These are phyloP conservation scores for Psilocybe cyanescens DNA, from an alignment of 768 basidiomycete genomes.

Conservation along the genomic window DNA sequence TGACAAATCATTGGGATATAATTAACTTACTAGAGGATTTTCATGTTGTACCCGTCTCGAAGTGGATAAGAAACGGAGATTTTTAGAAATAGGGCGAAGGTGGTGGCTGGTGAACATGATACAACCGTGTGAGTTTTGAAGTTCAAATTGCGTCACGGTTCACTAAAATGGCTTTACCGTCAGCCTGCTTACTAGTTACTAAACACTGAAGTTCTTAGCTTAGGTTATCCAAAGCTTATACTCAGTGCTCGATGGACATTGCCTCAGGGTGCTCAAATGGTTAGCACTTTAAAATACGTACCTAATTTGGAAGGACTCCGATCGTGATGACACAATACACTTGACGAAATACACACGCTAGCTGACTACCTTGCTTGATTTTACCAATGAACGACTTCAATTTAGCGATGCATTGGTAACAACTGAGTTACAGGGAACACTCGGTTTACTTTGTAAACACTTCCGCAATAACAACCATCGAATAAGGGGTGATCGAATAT, in stretches of 20 bases:
- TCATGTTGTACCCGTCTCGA: slow-evolving; percentile 42
- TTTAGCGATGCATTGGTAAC: not conserved
- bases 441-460: not conserved
- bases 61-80: slow-evolving; percentile 26
- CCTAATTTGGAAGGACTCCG: too few species aligned
- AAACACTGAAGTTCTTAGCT: too few species aligned
- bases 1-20: too few species aligned
- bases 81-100: not conserved
- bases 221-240: too few species aligned
- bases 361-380: too few species aligned
- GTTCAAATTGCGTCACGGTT: not conserved
- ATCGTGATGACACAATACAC: too few species aligned
- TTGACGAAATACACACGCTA: too few species aligned
- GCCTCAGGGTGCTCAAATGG: too few species aligned
- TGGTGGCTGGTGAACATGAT: not conserved
- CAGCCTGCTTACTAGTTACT: too few species aligned
- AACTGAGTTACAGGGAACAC: not conserved
- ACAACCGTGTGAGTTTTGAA: not conserved
- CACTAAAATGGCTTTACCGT: not conserved
- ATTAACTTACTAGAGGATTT: slow-evolving; percentile 54
- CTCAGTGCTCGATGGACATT: too few species aligned
- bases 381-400: not conserved
- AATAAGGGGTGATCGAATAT: not conserved
- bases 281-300: too few species aligned
- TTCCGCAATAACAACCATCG: not conserved